Evolutionary conservation across 371 early-diverging fungal species (phyloP).

Genomic region (Lichtheimia ramosa): DNA sequence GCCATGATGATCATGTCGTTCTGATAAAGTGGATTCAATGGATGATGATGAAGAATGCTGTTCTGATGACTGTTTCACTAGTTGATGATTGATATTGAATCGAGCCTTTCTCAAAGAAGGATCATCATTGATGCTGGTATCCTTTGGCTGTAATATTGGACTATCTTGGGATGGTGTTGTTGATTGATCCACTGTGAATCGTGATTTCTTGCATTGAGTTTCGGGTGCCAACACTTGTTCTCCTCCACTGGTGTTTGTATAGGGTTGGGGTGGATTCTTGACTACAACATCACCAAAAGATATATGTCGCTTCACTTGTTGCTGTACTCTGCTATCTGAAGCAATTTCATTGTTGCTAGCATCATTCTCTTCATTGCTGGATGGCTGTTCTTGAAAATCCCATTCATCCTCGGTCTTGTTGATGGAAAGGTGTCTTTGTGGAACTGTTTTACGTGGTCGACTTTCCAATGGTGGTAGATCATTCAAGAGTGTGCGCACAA

Average conservation of each 20-base stretch:
- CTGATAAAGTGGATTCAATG: not conserved
- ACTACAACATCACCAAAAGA: conserved; percentile 34
- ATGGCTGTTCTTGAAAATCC: conserved; percentile 38
- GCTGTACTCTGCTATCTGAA: not conserved
- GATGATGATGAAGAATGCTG: not conserved
- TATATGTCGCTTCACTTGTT: conserved; percentile 17
- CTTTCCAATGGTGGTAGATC: conserved; percentile 72
- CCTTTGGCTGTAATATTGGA: not conserved
- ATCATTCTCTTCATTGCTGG: conserved; percentile 1
- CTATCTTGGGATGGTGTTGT: conserved; percentile 7
- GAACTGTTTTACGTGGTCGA: conserved; percentile 46
- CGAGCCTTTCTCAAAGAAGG: conserved; percentile 6
- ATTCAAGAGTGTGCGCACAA: conserved; percentile 60
- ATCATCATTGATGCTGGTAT: not conserved
- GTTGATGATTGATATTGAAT: conserved; percentile 9
- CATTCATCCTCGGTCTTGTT: conserved; percentile 44
- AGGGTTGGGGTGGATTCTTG: conserved; percentile 17
- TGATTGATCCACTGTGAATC: conserved; percentile 47
- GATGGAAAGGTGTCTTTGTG: conserved; percentile 23
- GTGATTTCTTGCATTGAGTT: conserved; percentile 25
- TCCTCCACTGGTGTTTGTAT: conserved; percentile 5
- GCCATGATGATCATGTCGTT: conserved; percentile 10
- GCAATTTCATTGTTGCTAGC: not conserved
- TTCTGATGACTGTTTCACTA: not conserved
- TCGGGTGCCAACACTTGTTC: conserved; percentile 10